phyloP scores from a whole-genome alignment of 1,284 basidiomycete genomes.

The Thecaphora thlaspeos region DNA sequence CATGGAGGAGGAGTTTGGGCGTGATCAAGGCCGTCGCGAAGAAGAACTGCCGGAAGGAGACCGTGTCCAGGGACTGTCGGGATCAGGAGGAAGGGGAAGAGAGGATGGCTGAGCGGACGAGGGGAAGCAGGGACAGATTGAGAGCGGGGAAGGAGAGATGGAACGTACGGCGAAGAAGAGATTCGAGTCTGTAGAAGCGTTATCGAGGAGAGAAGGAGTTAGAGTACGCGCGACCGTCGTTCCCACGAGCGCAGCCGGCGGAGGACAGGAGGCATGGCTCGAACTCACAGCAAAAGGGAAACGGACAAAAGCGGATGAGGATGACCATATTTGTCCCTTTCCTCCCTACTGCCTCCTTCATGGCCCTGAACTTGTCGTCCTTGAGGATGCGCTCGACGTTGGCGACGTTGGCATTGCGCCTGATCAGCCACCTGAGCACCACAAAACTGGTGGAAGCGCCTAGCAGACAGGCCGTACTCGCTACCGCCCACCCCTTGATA shows the following conservation, averaged over 20 bases:
- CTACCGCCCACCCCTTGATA: constrained; percentile 39
- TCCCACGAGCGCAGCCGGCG: too few species aligned
- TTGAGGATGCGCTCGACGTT: constrained; percentile 21
- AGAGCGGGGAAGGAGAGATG: neutral
- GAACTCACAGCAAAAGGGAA: constrained; percentile 38
- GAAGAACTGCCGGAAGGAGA: constrained; percentile 36
- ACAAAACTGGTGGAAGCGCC: constrained; percentile 40
- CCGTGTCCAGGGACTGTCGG: constrained; percentile 28
- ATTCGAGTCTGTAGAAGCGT: constrained; percentile 20
- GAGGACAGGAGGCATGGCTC: neutral
- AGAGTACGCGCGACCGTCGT: constrained; percentile 32
- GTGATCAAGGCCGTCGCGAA: constrained; percentile 44
- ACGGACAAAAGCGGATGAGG: constrained; percentile 50
- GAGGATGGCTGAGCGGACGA: too few species aligned
- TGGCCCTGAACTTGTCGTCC: constrained; percentile 40
- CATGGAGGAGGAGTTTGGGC: constrained; percentile 52
- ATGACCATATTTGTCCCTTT: constrained; percentile 43
- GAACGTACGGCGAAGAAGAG: constrained; percentile 30
- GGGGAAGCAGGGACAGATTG: too few species aligned
- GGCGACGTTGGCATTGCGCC: constrained; percentile 14
- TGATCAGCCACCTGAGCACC: constrained; percentile 21
- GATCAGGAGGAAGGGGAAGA: neutral
- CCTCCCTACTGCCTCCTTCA: constrained; percentile 40
- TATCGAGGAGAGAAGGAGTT: constrained; percentile 29
- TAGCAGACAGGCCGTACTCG: constrained; percentile 37